Percentiles rank a stretch among this genome's conserved stretches.
phyloP scores from a whole-genome alignment of 352 stramenopile species.

The Plasmopara viticola region DNA sequence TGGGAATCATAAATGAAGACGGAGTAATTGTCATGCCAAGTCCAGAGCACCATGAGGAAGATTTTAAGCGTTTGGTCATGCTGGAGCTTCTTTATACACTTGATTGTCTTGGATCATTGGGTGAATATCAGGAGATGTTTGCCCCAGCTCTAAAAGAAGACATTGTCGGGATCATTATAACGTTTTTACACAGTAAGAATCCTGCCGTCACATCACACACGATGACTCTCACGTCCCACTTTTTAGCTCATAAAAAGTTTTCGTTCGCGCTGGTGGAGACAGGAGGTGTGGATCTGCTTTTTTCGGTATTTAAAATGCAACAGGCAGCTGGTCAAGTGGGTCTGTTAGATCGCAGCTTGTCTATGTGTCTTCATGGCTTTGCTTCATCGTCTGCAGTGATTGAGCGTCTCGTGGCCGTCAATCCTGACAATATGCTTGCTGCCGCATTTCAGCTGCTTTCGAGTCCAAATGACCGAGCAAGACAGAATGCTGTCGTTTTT shows the following conservation, averaged over 20 bases:
- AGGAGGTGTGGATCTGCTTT: slow-evolving; percentile 67
- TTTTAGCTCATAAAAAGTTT: slow-evolving; percentile 84
- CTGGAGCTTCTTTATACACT: slow-evolving; percentile 78
- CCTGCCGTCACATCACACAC: slow-evolving; percentile 67
- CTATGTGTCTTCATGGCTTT: slow-evolving; percentile 82
- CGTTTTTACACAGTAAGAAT: slow-evolving; percentile 81
- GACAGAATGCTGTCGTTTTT: slow-evolving; percentile 81
- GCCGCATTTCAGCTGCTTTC: slow-evolving; percentile 60
- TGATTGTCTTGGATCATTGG: slow-evolving; percentile 78
- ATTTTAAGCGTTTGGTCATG: slow-evolving; percentile 71
- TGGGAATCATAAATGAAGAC: slow-evolving; percentile 22
- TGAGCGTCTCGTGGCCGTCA: slow-evolving; percentile 56
- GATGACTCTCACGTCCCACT: slow-evolving; percentile 82
- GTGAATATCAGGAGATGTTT: slow-evolving; percentile 82
- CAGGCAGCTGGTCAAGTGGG: slow-evolving; percentile 52
- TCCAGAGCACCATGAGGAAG: slow-evolving; percentile 61
- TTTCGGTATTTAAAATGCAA: slow-evolving; percentile 49
- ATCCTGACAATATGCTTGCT: slow-evolving; percentile 51
- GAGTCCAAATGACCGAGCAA: slow-evolving; percentile 69
- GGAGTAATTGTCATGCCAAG: slow-evolving; percentile 22
- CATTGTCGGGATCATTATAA: slow-evolving; percentile 75
- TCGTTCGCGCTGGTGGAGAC: slow-evolving; percentile 67
- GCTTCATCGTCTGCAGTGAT: slow-evolving; percentile 74
- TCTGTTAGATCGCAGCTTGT: slow-evolving; percentile 66
- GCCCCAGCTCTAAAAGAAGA: slow-evolving; percentile 78